Base-by-base conservation (phyloP, 805 yeast genomes). In the Metschnikowia lachancei region DNA sequence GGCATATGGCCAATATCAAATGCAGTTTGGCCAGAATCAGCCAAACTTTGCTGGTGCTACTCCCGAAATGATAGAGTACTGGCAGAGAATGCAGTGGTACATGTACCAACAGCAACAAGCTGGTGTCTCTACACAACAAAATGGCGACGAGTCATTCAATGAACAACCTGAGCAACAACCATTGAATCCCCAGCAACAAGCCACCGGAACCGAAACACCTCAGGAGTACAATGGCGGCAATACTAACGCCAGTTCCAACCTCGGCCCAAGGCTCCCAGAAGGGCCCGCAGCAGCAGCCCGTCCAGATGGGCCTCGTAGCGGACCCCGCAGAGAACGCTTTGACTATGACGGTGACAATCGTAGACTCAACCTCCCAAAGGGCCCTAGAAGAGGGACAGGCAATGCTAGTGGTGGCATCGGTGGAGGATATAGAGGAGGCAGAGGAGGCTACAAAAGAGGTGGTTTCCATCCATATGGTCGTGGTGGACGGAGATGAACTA, bases 41-140 rank as follows among this genome's bases (percentile, higher is more conserved):
- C 54, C 56, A 9, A 44, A 48, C 24, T 46, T 49, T 36, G 47
- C 48, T 7, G 58, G 58, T 13, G 57, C 55, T 9, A 62, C 72
- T 9, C 74, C 83, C 10, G 85, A 80, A 54, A 78, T 78, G 70
- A 76, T 80, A 43, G 85, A 80, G 50, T 82, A 82, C 59, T 78
- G 82, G 74, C 80, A 77, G 60, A 74, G 78, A 60, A 75, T 80
- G 79, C 80, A 77, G 67, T 82, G 86, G 85, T 75, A 75, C 58
- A 78, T 78, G 72, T 70, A 75, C 61, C 85, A 81, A 58, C 81
- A 76, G 55, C 78, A 76, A 66, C 63, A 56, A 18, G 62, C 59
- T 6, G 42, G 42, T 8, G 39, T 14, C 10, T 61, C 56, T 20
- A 60, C 59, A 7, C 57, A 53, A 48, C 59, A 45, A 24, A 54